Evolutionary conservation across 495 filamentous ascomycete species (phyloP).

Genomic region (Daldinia childiae): DNA sequence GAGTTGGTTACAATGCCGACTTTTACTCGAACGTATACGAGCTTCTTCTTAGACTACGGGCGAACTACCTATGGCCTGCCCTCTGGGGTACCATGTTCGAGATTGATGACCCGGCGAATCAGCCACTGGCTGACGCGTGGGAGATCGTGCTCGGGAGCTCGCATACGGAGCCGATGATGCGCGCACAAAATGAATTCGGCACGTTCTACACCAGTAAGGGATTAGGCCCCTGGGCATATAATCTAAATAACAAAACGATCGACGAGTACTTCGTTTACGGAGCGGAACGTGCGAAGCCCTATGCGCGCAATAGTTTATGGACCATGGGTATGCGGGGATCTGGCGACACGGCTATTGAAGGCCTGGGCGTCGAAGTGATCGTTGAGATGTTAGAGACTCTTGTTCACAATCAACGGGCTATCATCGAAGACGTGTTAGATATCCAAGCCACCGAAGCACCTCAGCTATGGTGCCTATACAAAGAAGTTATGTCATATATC

Average conservation of each 20-base stretch:
- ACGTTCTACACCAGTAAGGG: constrained; percentile 57
- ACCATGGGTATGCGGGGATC: constrained; percentile 80
- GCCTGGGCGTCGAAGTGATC: constrained; percentile 65
- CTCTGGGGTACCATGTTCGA: constrained; percentile 76
- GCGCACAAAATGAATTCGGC: constrained; percentile 74
- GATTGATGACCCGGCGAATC: constrained; percentile 73
- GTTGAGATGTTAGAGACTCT: constrained; percentile 65
- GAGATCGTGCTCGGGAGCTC: constrained; percentile 76
- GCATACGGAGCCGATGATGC: constrained; percentile 79
- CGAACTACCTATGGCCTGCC: constrained; percentile 81
- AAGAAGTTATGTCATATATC: constrained; percentile 75
- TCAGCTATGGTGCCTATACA: constrained; percentile 78
- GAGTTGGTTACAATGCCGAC: constrained; percentile 66
- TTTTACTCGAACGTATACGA: constrained; percentile 79
- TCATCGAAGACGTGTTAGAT: constrained; percentile 64
- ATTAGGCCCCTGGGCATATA: constrained; percentile 70
- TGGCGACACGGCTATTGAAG: constrained; percentile 68
- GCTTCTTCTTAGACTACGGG: constrained; percentile 71
- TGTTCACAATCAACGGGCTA: constrained; percentile 66
- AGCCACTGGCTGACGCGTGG: constrained; percentile 74
- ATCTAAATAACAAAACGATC: constrained; percentile 71
- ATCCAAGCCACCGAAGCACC: constrained; percentile 66
- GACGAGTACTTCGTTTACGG: constrained; percentile 74
- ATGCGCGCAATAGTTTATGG: constrained; percentile 68
- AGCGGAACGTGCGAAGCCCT: constrained; percentile 68